Conservation (phyloP, 2,329 filamentous ascomycete species). For the Pseudogymnoascus sp. region DNA sequence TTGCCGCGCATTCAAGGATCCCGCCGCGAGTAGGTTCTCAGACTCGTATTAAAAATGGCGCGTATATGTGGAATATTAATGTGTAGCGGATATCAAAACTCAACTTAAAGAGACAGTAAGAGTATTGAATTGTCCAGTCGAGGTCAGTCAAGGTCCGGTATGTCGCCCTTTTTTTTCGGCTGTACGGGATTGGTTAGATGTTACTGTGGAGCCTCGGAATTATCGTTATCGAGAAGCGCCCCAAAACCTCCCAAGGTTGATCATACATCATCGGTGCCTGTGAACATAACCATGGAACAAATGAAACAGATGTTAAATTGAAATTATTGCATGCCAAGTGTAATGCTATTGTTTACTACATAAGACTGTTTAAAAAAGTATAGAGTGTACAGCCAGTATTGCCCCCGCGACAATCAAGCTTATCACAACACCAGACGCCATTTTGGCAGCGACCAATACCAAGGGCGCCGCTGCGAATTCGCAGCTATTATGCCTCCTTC, state of each 20-base stretch:
- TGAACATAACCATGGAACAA: background rate
- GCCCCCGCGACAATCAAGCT: background rate
- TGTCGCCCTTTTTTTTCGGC: slow-evolving; percentile 4
- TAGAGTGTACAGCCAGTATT: background rate
- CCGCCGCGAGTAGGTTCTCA: background rate
- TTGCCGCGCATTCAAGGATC: slow-evolving; percentile 3
- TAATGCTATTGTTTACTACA: background rate
- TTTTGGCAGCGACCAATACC: background rate
- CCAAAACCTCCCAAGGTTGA: slow-evolving; percentile 3
- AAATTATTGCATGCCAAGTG: background rate
- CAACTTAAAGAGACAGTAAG: background rate
- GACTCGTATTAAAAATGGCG: background rate
- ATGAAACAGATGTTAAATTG: background rate
- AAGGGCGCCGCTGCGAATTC: background rate
- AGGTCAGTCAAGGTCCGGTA: background rate
- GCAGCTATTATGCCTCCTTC: background rate
- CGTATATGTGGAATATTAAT: slow-evolving; percentile 2
- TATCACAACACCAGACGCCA: slow-evolving; percentile 1
- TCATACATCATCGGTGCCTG: background rate
- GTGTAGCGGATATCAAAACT: background rate
- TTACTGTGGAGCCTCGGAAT: slow-evolving; percentile 5
- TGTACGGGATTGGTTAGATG: background rate
- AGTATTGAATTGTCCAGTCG: background rate
- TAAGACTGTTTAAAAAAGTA: background rate
- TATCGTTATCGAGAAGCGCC: background rate